Conservation (phyloP, 2,329 filamentous ascomycete genomes). For the Exophiala bonariae region DNA sequence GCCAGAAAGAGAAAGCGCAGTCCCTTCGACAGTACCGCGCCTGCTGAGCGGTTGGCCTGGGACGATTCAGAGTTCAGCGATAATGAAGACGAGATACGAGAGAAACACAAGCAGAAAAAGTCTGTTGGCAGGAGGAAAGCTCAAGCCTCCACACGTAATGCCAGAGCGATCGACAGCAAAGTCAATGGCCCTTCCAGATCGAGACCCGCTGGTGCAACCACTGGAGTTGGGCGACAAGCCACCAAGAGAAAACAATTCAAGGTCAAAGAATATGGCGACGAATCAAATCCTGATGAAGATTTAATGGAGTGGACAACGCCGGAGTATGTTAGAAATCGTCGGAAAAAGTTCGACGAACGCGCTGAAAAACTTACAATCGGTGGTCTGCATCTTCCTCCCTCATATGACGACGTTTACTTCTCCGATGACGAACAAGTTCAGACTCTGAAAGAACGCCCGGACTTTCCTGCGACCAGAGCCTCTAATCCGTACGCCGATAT, state of each 20-base stretch:
- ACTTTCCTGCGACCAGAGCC: slow-evolving; percentile 63
- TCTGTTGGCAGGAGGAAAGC: slow-evolving; percentile 53
- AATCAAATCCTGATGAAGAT: slow-evolving; percentile 54
- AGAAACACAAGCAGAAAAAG: slow-evolving; percentile 62
- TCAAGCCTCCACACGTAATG: slow-evolving; percentile 49
- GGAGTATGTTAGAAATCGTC: slow-evolving; percentile 70
- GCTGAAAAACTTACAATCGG: slow-evolving; percentile 61
- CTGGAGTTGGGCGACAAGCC: slow-evolving; percentile 30
- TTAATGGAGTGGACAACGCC: slow-evolving; percentile 64
- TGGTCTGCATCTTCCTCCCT: slow-evolving; percentile 74
- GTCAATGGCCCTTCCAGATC: slow-evolving; percentile 42
- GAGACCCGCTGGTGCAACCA: slow-evolving; percentile 28
- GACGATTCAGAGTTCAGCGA: neutral
- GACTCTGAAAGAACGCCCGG: slow-evolving; percentile 67
- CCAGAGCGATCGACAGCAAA: slow-evolving; percentile 46
- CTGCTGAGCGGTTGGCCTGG: neutral
- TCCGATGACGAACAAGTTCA: slow-evolving; percentile 67
- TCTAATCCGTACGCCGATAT: slow-evolving; percentile 74
- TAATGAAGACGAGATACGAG: neutral
- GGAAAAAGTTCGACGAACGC: slow-evolving; percentile 67
- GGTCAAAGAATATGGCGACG: slow-evolving; percentile 42
- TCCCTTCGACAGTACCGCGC: too few species aligned
- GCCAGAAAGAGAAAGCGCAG: neutral
- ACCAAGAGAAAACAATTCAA: slow-evolving; percentile 33
- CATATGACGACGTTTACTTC: slow-evolving; percentile 73